phyloP scores from a whole-genome alignment of 2,329 filamentous ascomycete species.

The Plectosphaerella cucumerina region DNA sequence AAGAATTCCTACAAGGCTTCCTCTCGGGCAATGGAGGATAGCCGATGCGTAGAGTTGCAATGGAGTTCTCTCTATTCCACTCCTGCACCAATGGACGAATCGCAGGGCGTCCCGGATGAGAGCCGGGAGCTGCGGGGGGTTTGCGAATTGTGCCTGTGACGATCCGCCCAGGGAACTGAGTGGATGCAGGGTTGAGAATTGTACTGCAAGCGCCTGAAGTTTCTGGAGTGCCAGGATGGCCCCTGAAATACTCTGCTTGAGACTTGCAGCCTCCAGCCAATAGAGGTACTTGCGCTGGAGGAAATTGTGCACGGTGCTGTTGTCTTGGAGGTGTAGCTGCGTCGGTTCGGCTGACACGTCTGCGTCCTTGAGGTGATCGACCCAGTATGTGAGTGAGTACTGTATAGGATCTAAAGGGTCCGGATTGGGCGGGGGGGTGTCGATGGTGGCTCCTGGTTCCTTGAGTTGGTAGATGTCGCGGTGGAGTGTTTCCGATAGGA shows the following conservation, averaged over 20 bases:
- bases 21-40: too few relatives aligned
- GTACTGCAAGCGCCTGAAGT: too few relatives aligned
- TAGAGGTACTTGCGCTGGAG: conserved; percentile 30
- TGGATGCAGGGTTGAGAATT: too few relatives aligned
- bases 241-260: conserved; percentile 19
- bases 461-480: conserved; percentile 30
- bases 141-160: neutral
- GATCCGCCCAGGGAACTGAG: too few relatives aligned
- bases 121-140: too few relatives aligned
- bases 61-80: too few relatives aligned
- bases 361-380: conserved; percentile 12
- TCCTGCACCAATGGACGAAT: too few relatives aligned
- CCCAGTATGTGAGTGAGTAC: conserved; percentile 19
- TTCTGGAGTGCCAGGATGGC: conserved; percentile 16
- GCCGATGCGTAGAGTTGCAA: too few relatives aligned
- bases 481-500: conserved; percentile 20
- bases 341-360: conserved; percentile 1
- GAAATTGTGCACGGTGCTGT: conserved; percentile 23
- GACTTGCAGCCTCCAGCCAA: conserved; percentile 38
- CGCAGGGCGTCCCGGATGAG: too few relatives aligned
- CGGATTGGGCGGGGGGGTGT: conserved; percentile 7
- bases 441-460: conserved; percentile 6
- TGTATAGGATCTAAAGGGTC: conserved; percentile 11
- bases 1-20: too few relatives aligned
- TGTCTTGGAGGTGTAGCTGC: conserved; percentile 16